Evolutionary conservation across 352 stramenopile genomes (phyloP), one percentile per base, ranked within the genome.

Genomic region (Pythium phragmitis): DNA sequence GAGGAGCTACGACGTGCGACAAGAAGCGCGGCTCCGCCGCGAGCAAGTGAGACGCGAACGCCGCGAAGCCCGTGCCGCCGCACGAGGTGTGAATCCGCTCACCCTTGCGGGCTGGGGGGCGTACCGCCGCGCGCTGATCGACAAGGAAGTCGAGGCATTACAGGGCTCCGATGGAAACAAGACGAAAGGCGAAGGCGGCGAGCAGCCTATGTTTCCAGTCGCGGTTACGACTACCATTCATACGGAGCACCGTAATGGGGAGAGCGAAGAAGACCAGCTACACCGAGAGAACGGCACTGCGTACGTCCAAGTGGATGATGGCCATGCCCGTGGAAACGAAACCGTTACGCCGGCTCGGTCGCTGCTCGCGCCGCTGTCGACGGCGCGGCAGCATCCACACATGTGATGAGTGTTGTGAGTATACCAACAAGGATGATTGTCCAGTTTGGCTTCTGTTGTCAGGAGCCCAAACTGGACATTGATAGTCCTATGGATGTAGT

Each of bases 21-120:
- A 19, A 9, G 47, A 54, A 2, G 47, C 47, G 26, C 47, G 23
- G 13, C 47, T 7, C 7, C 51, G 14, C 7, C 34, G 34, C 11
- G 33, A 42, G 28, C 19, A 57, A 17, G 19, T 33, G 11, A 13
- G 8, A 30, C 28, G 33, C 19, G 33, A 56, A 19, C 49, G 16
- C 7, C 49, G 49, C 1, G 13, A 56, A 28, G 12, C 49, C 19
- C 33, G 30, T 7, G 34, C 14, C 30, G 17, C 8, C n/a, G 17
- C 19, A 3, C 51, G 12, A 2, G 51, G 51, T n/a, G 51, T 46
- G 51, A 33, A 45, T 46, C 33, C 51, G 33, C n/a, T 57, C 17
- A 57, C 16, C 7, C 51, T 57, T 2, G 7, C 33, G 8, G 51
- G 51, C 3, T 60, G 42, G 37, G 37, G 41, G 30, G 51, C 21